phyloP scores from a whole-genome alignment of 2,329 filamentous ascomycete genomes.

The Onygenales sp. region DNA sequence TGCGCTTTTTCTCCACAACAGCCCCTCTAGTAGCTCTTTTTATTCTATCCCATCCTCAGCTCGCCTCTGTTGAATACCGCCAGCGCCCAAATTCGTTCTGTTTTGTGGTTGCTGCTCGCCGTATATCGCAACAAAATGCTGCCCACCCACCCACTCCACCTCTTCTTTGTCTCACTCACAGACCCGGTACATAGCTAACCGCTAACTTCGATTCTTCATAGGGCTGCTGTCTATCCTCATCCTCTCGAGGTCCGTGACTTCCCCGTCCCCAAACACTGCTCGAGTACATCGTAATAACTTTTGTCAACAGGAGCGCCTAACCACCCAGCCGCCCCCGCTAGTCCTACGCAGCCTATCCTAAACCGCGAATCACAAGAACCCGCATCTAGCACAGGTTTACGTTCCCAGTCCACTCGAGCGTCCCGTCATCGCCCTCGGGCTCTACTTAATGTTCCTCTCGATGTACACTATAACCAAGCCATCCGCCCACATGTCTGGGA shows the following conservation, averaged over 20 bases:
- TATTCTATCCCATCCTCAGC: too few species aligned
- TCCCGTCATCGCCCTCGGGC: constrained; percentile 7
- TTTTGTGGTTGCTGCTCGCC: background rate
- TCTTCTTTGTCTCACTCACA: background rate
- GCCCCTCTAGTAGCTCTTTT: background rate
- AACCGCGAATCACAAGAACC: constrained; percentile 5
- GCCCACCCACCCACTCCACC: background rate
- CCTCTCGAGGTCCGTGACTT: constrained; percentile 20
- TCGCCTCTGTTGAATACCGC: too few species aligned
- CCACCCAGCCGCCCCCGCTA: constrained; percentile 2
- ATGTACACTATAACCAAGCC: constrained; percentile 60
- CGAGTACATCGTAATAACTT: background rate
- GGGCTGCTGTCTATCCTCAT: constrained; percentile 32
- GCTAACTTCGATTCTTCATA: constrained; percentile 9
- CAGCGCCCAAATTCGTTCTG: background rate
- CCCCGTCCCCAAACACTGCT: background rate
- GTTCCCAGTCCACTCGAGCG: constrained; percentile 6
- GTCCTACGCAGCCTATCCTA: constrained; percentile 7
- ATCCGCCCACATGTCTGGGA: constrained; percentile 58
- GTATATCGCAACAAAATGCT: background rate
- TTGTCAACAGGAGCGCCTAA: constrained; percentile 1
- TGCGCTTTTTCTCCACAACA: background rate
- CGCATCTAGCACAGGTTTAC: constrained; percentile 8
- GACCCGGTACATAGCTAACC: background rate
- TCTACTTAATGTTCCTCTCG: constrained; percentile 23